Conservation (phyloP, 2,329 filamentous ascomycete genomes). For the Biscogniauxia sp. region DNA sequence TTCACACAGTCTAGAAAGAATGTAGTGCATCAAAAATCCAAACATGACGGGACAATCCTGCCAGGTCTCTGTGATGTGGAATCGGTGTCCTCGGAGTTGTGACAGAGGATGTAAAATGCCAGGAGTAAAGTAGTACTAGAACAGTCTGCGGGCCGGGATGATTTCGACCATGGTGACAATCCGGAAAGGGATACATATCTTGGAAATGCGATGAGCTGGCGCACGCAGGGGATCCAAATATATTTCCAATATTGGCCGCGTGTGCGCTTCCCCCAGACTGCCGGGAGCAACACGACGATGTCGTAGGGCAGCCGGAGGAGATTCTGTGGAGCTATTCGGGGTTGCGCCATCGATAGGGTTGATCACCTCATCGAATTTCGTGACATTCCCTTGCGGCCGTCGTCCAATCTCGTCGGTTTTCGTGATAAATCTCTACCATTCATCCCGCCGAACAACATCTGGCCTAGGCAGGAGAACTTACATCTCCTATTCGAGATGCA, state of each 20-base stretch:
- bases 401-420: background rate
- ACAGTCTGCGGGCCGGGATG: background rate
- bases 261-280: background rate
- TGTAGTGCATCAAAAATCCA: background rate
- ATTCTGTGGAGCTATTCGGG: conserved; percentile 23
- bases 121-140: background rate
- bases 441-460: background rate
- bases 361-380: conserved; percentile 26
- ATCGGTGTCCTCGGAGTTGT: background rate
- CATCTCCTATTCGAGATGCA: background rate
- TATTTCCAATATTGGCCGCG: background rate
- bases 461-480: background rate
- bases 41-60: background rate
- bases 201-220: background rate
- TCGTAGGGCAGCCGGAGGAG: conserved; percentile 1
- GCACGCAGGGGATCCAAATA: background rate
- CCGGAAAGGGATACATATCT: background rate
- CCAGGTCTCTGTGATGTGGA: background rate
- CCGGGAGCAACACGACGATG: background rate
- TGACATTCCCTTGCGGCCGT: background rate
- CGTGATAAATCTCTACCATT: background rate
- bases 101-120: background rate
- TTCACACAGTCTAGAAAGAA: background rate
- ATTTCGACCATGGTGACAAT: background rate
- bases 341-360: conserved; percentile 30